These are phyloP conservation scores for Trichoderma pleuroti DNA, from an alignment of 2,329 filamentous ascomycete species.

Conservation along the genomic window DNA sequence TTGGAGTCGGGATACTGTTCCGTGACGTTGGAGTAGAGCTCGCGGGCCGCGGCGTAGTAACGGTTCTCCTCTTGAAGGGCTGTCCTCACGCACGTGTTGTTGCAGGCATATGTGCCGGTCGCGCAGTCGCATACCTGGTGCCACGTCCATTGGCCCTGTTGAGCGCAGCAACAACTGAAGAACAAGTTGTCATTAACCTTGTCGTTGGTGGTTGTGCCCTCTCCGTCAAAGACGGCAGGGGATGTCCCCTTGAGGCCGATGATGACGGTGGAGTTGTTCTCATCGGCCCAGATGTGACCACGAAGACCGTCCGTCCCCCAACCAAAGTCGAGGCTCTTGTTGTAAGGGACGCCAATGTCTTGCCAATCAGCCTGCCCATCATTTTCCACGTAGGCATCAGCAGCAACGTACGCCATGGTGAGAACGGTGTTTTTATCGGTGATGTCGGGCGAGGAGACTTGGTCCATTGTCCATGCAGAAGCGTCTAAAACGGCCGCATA, in stretches of 20 bases:
- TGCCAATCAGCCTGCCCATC: conserved; percentile 76
- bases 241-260: conserved; percentile 92
- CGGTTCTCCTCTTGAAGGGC: conserved; percentile 77
- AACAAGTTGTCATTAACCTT: conserved; percentile 98
- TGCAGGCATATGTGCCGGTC: conserved; percentile 81
- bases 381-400: conserved; percentile 80
- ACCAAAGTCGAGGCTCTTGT: conserved; percentile 84
- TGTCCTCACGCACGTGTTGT: conserved; percentile 79
- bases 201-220: conserved; percentile 93
- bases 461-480: conserved; percentile 79
- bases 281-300: conserved; percentile 88
- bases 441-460: conserved; percentile 73
- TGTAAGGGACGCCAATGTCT: conserved; percentile 74
- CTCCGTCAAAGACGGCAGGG: conserved; percentile 90
- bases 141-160: conserved; percentile 87
- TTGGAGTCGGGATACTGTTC: conserved; percentile 79
- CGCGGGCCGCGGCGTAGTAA: conserved; percentile 85
- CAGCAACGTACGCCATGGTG: conserved; percentile 80
- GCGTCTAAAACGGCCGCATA: conserved; percentile 64
- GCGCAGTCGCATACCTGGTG: conserved; percentile 92
- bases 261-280: conserved; percentile 79
- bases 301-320: conserved; percentile 87
- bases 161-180: conserved; percentile 95
- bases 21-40: conserved; percentile 90
- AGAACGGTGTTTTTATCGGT: conserved; percentile 82